Evolutionary conservation across 202 grass and related monocot genomes (phyloP).

Genomic region (Miscanthus sacchariflorus): DNA sequence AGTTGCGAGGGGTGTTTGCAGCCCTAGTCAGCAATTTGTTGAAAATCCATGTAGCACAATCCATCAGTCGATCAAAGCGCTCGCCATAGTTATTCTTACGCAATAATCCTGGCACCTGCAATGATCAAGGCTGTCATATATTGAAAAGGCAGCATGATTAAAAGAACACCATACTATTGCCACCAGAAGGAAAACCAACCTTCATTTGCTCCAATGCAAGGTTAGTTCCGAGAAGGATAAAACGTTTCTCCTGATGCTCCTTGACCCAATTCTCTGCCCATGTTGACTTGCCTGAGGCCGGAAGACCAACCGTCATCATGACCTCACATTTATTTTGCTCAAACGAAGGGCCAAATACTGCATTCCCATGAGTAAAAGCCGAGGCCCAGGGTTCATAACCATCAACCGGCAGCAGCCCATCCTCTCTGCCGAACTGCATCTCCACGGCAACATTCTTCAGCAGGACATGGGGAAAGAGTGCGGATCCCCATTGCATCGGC

Average conservation of each 20-base stretch:
- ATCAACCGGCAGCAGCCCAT: conserved; percentile 58
- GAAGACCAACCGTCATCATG: conserved; percentile 77
- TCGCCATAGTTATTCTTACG: conserved; percentile 67
- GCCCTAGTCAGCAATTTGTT: conserved; percentile 67
- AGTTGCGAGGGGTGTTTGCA: conserved; percentile 59
- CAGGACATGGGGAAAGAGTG: conserved; percentile 65
- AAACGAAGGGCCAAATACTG: conserved; percentile 52
- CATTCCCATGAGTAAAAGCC: conserved; percentile 45
- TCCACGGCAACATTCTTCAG: conserved; percentile 73
- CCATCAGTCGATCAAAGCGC: conserved; percentile 71
- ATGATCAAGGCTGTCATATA: conserved; percentile 29
- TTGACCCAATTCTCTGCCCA: conserved; percentile 72
- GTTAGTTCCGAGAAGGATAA: conserved; percentile 68
- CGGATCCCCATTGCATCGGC: conserved; percentile 55
- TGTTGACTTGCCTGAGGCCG: conserved; percentile 69
- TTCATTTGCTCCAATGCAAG: conserved; percentile 82
- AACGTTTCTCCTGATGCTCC: conserved; percentile 64
- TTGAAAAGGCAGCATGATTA: conserved; percentile 7
- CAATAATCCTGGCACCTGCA: conserved; percentile 62
- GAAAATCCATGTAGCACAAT: conserved; percentile 62
- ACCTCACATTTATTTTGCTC: conserved; percentile 52
- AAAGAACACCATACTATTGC: background rate
- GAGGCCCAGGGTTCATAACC: conserved; percentile 66
- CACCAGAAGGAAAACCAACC: conserved; percentile 42
- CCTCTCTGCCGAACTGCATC: conserved; percentile 66